phyloP scores from a whole-genome alignment of 75 land plant genomes.

The Selaginella tamariscina region DNA sequence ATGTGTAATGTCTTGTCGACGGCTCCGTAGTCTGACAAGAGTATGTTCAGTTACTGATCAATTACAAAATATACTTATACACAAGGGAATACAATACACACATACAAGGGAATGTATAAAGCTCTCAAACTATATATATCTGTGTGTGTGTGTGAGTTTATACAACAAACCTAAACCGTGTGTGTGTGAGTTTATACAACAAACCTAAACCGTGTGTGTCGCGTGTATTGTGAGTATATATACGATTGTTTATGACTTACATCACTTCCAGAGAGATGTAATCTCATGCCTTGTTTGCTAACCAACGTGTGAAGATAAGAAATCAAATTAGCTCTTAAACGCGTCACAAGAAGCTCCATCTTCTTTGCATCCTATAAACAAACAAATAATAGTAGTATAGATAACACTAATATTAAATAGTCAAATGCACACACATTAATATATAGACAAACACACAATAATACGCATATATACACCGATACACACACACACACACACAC shows the following conservation, averaged over 20 bases:
- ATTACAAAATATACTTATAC: too few relatives aligned
- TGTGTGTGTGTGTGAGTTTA: too few relatives aligned
- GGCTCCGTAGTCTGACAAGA: not conserved
- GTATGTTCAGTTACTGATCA: not conserved
- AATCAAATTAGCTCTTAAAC: constrained; percentile 51
- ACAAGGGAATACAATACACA: too few relatives aligned
- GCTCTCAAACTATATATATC: too few relatives aligned
- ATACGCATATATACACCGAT: too few relatives aligned
- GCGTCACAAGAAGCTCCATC: constrained; percentile 41
- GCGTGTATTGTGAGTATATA: not conserved
- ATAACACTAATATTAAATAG: not conserved
- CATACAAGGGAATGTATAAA: too few relatives aligned
- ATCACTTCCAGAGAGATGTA: constrained; percentile 34
- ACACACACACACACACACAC: too few relatives aligned
- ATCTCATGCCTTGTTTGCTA: constrained; percentile 48
- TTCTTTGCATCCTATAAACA: constrained; percentile 36
- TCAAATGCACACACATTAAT: not conserved
- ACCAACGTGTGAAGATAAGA: constrained; percentile 69
- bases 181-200: too few relatives aligned
- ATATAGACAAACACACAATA: not conserved
- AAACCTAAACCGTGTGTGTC: not conserved
- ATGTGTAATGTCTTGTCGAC: constrained; percentile 21
- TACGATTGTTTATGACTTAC: constrained; percentile 15
- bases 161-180: too few relatives aligned
- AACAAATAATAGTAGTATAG: not conserved